Evolutionary conservation across 2,329 filamentous ascomycete genomes (phyloP), one percentile per base, ranked within the genome.

Genomic region (Calonectria pseudoreteaudii): DNA sequence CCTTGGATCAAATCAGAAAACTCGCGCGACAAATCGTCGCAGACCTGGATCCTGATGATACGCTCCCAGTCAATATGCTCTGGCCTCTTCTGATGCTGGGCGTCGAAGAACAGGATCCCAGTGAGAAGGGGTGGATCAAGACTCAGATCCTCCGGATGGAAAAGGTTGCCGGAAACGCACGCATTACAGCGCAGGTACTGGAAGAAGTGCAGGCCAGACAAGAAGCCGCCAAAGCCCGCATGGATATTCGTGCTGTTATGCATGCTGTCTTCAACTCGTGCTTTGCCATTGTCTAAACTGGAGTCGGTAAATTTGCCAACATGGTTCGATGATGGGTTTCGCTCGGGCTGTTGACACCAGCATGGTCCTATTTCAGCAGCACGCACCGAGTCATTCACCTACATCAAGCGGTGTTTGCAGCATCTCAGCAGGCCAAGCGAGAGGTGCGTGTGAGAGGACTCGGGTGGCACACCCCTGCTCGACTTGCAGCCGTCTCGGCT

Each of bases 81-180:
- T 91, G 89, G 90, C 89, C 89, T 1, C 80, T 91, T 10, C 81
- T 91, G 50, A 90, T 91, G 86, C 84, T 88, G 74, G 89, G 89
- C 0, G 87, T 86, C 11, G 90, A 91, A 78, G 89, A 90, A 74
- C 86, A 89, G n/a, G 86, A 88, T 60, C 50, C 80, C 0, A 83
- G 84, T 6, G 87, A 90, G 76, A 83, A 88, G 60, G 80, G 76
- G 8, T 90, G 89, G 89, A 90, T 91, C 68, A 83, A 86, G 36
- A 80, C 84, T 8, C 86, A 88, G 71, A 90, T 91, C 23, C 81
- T 87, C 60, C 80, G 83, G 16, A 88, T 88, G 86, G 85, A 87
- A 73, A 84, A 84, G 65, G 86, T 88, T 5, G 85, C 86, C 0
- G 83, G 84, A 23, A 87, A 88, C 74, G 84, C 86, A 3, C 80